Base-by-base conservation (phyloP, 2,329 filamentous ascomycete genomes). In the Ustulina deusta region DNA sequence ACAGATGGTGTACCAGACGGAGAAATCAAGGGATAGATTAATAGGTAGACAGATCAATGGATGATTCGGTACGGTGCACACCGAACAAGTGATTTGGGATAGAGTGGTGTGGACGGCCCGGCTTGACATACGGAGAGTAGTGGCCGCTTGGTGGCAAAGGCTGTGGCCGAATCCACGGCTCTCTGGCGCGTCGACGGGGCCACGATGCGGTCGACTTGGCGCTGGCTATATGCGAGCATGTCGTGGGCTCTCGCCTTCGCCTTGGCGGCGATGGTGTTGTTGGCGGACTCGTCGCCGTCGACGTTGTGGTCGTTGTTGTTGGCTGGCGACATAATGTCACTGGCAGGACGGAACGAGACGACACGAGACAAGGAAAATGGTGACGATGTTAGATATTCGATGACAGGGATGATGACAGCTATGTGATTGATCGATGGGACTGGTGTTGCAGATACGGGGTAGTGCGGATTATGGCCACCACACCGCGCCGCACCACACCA, bases 81-180 rank as follows among this genome's bases (percentile, higher is more conserved):
- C 17, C n/a, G 9, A n/a, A 6, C 13, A 17, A 22, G 22, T 13
- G 40, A 42, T 32, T 54, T 32, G 10, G 20, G 20, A 25, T 40
- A 32, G 3, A 13, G 25, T 29, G 22, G 25, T n/a, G n/a, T n/a
- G n/a, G n/a, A n/a, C n/a, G 25, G 38, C 2, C 13, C 6, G 32
- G 15, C 17, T 52, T 36, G 51, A 78, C 89, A 25, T 83, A 93
- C 91, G 63, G 91, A 89, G 49, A 94, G 81, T 69, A 93, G 81
- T 2, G 93, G 93, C 64, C 91, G 90, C 56, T 85, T 81, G 6
- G 84, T 79, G 17, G 90, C 88, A 74, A 92, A 91, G 5, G 81
- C 76, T 40, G 83, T 81, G 32, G 87, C 78, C 51, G 81, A 83
- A 17, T 85, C 81, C 72, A 89, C 84, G 48, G 87, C 83, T 63